These are phyloP conservation scores for Corymbia maculata DNA, from an alignment of 345 rosid species.

Conservation along the genomic window DNA sequence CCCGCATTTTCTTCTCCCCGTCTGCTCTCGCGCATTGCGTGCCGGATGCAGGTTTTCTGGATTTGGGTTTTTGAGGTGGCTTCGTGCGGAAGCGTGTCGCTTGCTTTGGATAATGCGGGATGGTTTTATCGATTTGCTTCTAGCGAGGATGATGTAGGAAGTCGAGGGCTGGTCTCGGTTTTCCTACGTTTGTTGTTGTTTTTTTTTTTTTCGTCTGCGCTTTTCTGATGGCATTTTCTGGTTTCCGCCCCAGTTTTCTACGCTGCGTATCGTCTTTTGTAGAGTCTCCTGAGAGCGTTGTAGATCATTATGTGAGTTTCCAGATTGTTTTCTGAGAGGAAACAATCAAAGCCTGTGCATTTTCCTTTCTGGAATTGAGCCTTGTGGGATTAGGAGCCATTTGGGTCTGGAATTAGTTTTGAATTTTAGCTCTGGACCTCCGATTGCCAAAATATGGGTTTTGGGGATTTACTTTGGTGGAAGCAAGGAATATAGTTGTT, in stretches of 20 bases:
- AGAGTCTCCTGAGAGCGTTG: background rate
- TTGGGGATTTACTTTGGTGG: background rate
- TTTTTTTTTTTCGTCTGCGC: background rate
- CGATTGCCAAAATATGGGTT: conserved; percentile 13
- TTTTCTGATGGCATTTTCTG: background rate
- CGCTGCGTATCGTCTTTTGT: background rate
- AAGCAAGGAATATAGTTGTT: background rate
- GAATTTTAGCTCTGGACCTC: background rate
- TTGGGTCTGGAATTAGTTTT: background rate
- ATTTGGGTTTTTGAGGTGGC: background rate
- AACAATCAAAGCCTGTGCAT: background rate
- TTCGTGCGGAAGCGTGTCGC: too few relatives aligned
- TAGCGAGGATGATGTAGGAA: background rate
- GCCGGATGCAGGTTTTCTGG: background rate
- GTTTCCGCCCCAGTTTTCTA: background rate
- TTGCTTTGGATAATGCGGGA: background rate
- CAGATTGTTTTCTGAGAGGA: background rate
- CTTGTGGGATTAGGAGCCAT: background rate
- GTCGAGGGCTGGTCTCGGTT: background rate
- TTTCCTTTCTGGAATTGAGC: background rate
- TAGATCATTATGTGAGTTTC: background rate
- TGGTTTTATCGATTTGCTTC: background rate
- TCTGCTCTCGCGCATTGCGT: background rate
- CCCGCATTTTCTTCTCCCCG: background rate
- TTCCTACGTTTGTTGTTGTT: background rate